phyloP scores from a whole-genome alignment of 345 rosid species.

The Eucalyptus tenuipes region DNA sequence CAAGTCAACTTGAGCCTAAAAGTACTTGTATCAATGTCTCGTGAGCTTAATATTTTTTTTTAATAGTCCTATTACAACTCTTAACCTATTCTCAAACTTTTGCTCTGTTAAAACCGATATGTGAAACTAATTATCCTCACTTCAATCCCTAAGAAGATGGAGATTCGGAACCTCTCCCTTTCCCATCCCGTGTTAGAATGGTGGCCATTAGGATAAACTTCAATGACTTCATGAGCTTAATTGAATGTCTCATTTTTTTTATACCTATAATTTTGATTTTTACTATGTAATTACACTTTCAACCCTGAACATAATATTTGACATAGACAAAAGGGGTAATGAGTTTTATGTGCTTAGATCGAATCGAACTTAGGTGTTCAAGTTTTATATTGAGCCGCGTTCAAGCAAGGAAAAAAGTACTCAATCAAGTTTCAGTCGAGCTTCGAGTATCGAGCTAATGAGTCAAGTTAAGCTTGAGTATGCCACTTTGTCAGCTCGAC shows the following conservation, averaged over 20 bases:
- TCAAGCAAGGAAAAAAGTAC: not conserved
- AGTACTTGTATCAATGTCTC: not conserved
- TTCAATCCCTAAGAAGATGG: fast-evolving
- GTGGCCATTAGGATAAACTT: too few species aligned
- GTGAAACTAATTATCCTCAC: too few species aligned
- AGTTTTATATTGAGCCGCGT: not conserved
- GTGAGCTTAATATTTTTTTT: too few species aligned
- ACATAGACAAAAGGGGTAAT: not conserved
- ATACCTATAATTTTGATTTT: not conserved
- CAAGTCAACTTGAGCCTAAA: not conserved
- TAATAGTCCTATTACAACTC: too few species aligned
- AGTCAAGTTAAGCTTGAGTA: not conserved
- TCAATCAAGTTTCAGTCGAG: not conserved
- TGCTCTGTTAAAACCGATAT: fast-evolving
- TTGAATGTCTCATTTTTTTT: not conserved
- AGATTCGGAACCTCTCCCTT: too few species aligned
- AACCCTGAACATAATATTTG: not conserved
- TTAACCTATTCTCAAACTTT: too few species aligned
- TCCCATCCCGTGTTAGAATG: fast-evolving
- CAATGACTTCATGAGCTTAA: not conserved
- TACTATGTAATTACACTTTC: not conserved
- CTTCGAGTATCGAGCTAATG: not conserved
- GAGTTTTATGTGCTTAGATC: not conserved
- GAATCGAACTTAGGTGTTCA: fast-evolving
- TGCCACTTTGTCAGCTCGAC: not conserved